Evolutionary conservation across 495 filamentous ascomycete species (phyloP), one percentile per base, ranked within the genome.

Genomic region (Wilcoxina mikolae): DNA sequence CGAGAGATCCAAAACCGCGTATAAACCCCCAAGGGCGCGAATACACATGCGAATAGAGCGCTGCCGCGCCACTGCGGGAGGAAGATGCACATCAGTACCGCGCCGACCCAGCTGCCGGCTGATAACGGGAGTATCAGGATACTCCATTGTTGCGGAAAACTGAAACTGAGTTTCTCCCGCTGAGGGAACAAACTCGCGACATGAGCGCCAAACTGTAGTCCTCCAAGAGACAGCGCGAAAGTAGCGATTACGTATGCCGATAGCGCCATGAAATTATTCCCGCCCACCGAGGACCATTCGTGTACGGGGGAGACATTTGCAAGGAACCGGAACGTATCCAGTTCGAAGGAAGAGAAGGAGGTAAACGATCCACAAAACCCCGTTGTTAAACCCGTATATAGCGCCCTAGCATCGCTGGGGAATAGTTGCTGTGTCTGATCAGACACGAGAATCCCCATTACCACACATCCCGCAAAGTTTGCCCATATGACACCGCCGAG

Each of bases 311-410:
- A 70, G 50, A 79, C 76, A 63, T 95, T 94, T 4, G 85, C 81
- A 11, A 95, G 67, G 0, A 85, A 81, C n/a, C 94, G 73, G 67
- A 94, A 95, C 45, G 74, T 68, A 62, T 93, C 90, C 3, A 89
- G 79, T 38, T 89, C 82, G 65, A 95, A 94, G 11, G 84, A 80
- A 0, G 88, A 94, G 69, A 95, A 96, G 33, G 82, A 87, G 2
- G 91, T 96, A 50, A 91, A 82, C 60, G 80, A 87, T 52, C 91
- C 91, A 68, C 91, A 96, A 71, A 94, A 95, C 11, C 91, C 91
- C 2, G 86, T 93, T 0, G 90, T 79, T 0, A 98, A 78, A 18
- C 91, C 91, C 53, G 95, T 85, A 65, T 91, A 95, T 0, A 95
- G 74, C 68, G 91, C 93, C 67, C 89, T 94, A 38, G 71, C 66